Conservation (phyloP, 2,329 filamentous ascomycete genomes). For the Penicillium sp. region DNA sequence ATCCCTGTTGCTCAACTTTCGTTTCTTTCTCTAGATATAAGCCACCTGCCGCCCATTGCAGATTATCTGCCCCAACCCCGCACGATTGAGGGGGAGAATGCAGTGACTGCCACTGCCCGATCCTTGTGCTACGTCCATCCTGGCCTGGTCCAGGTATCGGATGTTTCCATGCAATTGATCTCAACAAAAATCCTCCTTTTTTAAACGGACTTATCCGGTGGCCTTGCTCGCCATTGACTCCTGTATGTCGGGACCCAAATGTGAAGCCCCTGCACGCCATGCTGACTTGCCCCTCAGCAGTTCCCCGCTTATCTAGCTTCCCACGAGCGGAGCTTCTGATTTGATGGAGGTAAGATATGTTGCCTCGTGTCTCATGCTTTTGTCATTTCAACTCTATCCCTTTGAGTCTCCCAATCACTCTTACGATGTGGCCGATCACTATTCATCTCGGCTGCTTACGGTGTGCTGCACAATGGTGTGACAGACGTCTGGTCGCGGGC, state of each 20-base stretch:
- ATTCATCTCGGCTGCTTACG: neutral
- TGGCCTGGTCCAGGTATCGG: slow-evolving; percentile 12
- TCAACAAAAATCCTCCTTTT: neutral
- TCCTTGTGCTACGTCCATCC: slow-evolving; percentile 12
- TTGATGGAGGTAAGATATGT: slow-evolving; percentile 6
- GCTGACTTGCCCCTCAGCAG: slow-evolving; percentile 4
- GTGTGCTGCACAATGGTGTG: slow-evolving; percentile 16
- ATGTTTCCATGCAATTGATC: slow-evolving; percentile 13
- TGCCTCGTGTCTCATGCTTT: neutral
- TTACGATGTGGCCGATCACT: neutral
- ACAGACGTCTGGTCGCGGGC: slow-evolving; percentile 15
- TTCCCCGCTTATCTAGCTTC: neutral
- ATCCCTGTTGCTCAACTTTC: neutral
- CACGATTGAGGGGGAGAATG: slow-evolving; percentile 4
- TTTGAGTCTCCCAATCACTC: neutral
- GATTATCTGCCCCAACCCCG: neutral
- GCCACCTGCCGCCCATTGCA: neutral
- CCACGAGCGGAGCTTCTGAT: neutral
- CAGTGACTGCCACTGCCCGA: slow-evolving; percentile 12
- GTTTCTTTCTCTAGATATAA: neutral
- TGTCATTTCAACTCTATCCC: neutral
- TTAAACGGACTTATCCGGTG: neutral
- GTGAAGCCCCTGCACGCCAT: neutral
- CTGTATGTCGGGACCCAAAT: slow-evolving; percentile 2
- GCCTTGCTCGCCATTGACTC: neutral